Evolutionary conservation across 2,329 filamentous ascomycete species (phyloP).

Genomic region (Ascochyta fabae): DNA sequence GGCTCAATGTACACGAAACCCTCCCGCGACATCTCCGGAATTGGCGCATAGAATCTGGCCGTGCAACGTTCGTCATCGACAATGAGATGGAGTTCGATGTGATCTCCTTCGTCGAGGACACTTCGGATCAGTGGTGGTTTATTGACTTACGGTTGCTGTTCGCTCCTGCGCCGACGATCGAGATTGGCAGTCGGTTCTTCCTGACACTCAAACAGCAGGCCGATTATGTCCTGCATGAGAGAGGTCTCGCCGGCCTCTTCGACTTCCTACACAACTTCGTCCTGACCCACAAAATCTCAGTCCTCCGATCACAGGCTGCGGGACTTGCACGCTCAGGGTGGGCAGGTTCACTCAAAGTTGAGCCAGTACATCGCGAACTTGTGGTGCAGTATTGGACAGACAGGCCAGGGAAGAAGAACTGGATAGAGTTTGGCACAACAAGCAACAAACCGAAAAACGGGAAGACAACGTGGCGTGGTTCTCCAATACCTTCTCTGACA

Average conservation of each 20-base stretch:
- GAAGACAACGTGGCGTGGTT: slow-evolving; percentile 45
- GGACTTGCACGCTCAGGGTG: slow-evolving; percentile 74
- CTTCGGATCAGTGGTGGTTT: slow-evolving; percentile 86
- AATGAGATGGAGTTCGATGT: slow-evolving; percentile 93
- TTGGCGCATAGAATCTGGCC: slow-evolving; percentile 82
- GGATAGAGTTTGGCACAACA: slow-evolving; percentile 85
- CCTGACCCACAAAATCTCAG: slow-evolving; percentile 87
- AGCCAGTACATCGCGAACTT: slow-evolving; percentile 80
- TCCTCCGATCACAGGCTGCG: slow-evolving; percentile 77
- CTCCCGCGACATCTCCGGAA: slow-evolving; percentile 79
- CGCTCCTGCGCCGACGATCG: slow-evolving; percentile 67
- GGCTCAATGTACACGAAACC: slow-evolving; percentile 83
- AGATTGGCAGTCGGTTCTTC: slow-evolving; percentile 64
- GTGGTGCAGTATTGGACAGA: slow-evolving; percentile 90
- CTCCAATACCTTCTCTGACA: slow-evolving; percentile 53
- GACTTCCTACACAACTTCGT: slow-evolving; percentile 85
- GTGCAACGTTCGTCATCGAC: slow-evolving; percentile 83
- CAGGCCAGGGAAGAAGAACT: slow-evolving; percentile 76
- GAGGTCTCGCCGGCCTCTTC: slow-evolving; percentile 82
- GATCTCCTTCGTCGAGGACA: slow-evolving; percentile 85
- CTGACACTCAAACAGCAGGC: slow-evolving; percentile 71
- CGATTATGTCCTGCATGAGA: slow-evolving; percentile 72
- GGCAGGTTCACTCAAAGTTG: slow-evolving; percentile 78
- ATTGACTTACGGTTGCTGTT: slow-evolving; percentile 90
- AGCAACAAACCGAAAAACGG: slow-evolving; percentile 60